Base-by-base conservation (phyloP, 257 asterid genomes). In the Forsythia suspensa region DNA sequence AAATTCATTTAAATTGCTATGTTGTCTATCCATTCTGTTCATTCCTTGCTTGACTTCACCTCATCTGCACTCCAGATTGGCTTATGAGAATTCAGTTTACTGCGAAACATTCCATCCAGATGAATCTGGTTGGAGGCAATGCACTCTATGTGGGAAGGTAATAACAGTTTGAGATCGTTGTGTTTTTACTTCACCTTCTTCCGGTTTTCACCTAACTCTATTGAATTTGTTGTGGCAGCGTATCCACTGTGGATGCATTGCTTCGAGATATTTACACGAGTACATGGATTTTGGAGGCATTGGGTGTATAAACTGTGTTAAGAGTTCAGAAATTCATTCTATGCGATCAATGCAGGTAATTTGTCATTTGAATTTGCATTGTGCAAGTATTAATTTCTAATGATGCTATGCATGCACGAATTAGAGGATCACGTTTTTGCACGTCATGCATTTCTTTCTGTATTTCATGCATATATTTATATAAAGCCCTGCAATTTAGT, bases 81-180 rank as follows among this genome's bases (percentile, higher is more conserved):
- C 92, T 18, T 94, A 88, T 77, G 98, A 96, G 82, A 92, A 88
- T 80, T 85, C 85, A 29, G 80, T 85, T 74, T 96, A 85, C 82
- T 96, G 98, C 73, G 96, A 90, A 72, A 90, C 87, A 13, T 96
- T 94, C 86, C 99, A 96, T 80, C 67, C 52, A 69, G 89, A 88
- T 4, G 98, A 93, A 80, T 81, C 96, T 75, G 99, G 98, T 80
- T 96, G 99, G 99, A 87, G 98, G 82, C 96, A 88, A 74, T 96
- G 99, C 87, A 87, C 82, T 80, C 51, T 84, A 20, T 96, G 99
- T 69, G 80, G 91, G 79, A 96, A 94, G 97, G 99, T 91, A 77
- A 79, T 70, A 24, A 52, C 55, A 65, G 46, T 77, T 55, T 61
- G 52, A 77, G 38, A 21, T 71, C 69, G 15, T 80, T 41, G 34